These are phyloP conservation scores for Leishmania mexicana DNA, from an alignment of 208 protist species.

Conservation along the genomic window DNA sequence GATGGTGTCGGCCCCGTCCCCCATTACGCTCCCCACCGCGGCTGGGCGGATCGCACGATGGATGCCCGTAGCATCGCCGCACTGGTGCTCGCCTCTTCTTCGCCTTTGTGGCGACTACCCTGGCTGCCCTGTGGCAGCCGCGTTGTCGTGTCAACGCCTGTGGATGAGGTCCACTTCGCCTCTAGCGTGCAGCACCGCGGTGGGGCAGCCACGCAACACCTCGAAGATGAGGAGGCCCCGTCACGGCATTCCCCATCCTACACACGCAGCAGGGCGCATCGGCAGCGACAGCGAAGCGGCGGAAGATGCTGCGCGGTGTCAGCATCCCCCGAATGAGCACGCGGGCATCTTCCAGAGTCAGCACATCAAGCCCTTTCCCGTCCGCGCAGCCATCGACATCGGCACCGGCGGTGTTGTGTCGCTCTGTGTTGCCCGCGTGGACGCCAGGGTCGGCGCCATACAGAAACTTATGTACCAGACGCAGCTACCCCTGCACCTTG, in stretches of 20 bases:
- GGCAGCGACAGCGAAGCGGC: neutral
- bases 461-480: conserved; percentile 78
- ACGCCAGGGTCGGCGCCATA: conserved; percentile 50
- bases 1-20: neutral
- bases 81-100: neutral
- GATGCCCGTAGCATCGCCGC: neutral
- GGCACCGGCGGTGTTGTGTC: conserved; percentile 75
- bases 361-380: conserved; percentile 79
- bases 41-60: neutral
- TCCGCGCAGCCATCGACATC: conserved; percentile 88
- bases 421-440: conserved; percentile 78
- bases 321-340: conserved; percentile 8
- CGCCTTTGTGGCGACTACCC: neutral
- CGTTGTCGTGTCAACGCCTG: neutral
- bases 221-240: neutral
- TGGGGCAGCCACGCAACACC: no score
- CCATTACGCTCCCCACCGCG: neutral
- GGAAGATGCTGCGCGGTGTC: neutral
- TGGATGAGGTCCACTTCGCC: neutral
- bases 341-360: conserved; percentile 76
- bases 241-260: neutral
- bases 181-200: neutral
- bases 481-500: conserved; percentile 75
- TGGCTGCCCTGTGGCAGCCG: neutral
- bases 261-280: neutral